Evolutionary conservation across 2,329 filamentous ascomycete genomes (phyloP).

Genomic region (Pyricularia pennisetigena): DNA sequence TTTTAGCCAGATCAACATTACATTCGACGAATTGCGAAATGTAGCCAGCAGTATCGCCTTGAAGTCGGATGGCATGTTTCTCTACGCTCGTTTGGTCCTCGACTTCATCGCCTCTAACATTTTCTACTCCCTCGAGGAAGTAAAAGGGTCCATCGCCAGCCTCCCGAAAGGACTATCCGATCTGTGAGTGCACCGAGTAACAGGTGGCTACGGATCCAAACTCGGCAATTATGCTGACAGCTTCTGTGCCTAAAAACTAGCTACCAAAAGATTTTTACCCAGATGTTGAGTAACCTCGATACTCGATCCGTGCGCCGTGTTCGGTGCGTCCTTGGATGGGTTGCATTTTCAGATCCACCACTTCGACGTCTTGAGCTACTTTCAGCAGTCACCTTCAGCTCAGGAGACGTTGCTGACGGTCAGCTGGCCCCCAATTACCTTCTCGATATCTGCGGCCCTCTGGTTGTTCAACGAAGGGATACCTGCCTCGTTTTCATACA

Average conservation of each 20-base stretch:
- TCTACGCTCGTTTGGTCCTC: constrained; percentile 24
- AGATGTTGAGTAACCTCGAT: constrained; percentile 16
- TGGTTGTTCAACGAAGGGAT: constrained; percentile 15
- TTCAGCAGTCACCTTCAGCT: constrained; percentile 21
- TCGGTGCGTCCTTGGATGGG: constrained; percentile 22
- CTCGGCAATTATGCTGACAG: too few species aligned
- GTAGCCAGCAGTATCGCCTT: constrained; percentile 11
- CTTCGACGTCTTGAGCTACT: constrained; percentile 21
- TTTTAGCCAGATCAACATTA: constrained; percentile 11
- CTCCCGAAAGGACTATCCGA: neutral
- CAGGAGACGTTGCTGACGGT: constrained; percentile 3
- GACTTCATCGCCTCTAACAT: constrained; percentile 22
- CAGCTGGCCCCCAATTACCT: constrained; percentile 14
- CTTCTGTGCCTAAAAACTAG: too few species aligned
- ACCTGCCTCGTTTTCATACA: constrained; percentile 17
- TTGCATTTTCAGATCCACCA: constrained; percentile 24
- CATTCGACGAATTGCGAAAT: constrained; percentile 7
- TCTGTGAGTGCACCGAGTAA: too few species aligned
- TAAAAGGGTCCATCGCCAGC: constrained; percentile 7
- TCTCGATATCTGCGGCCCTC: constrained; percentile 13
- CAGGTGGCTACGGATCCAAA: too few species aligned
- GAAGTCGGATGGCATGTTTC: constrained; percentile 25
- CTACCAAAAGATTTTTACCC: constrained; percentile 19
- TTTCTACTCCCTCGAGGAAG: constrained; percentile 16
- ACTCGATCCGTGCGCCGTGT: constrained; percentile 17